Conservation (phyloP, 2,329 filamentous ascomycete species). For the Grosmannia clavigera region DNA sequence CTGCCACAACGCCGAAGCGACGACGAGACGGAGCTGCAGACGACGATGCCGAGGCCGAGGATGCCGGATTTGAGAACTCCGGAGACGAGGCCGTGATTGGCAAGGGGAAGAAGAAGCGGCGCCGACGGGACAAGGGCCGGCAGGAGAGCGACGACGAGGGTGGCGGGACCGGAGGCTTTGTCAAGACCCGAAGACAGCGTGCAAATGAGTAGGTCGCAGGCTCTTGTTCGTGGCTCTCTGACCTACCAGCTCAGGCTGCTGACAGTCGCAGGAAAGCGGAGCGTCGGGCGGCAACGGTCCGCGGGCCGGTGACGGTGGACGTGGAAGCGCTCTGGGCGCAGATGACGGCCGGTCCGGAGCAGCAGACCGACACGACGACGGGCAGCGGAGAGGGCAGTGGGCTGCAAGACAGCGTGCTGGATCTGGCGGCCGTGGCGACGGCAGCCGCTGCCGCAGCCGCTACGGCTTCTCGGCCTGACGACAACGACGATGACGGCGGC, state of each 20-base stretch:
- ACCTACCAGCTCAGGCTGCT: neutral
- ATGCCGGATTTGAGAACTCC: slow-evolving; percentile 50
- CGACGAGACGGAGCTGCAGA: neutral
- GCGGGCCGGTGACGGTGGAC: slow-evolving; percentile 53
- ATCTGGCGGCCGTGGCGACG: slow-evolving; percentile 12
- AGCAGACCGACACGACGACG: neutral
- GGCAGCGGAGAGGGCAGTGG: neutral
- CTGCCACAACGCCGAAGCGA: neutral
- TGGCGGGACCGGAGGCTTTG: slow-evolving; percentile 46
- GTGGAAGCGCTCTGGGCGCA: slow-evolving; percentile 59
- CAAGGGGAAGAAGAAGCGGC: slow-evolving; percentile 38
- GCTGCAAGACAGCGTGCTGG: neutral
- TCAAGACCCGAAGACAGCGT: slow-evolving; percentile 62
- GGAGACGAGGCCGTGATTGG: slow-evolving; percentile 61
- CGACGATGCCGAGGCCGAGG: slow-evolving; percentile 23
- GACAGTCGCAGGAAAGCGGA: slow-evolving; percentile 38
- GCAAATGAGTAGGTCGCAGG: slow-evolving; percentile 41
- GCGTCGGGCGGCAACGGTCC: slow-evolving; percentile 35
- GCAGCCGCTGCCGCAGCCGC: neutral
- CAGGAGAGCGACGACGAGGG: slow-evolving; percentile 36
- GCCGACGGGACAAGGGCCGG: slow-evolving; percentile 24
- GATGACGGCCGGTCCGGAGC: slow-evolving; percentile 31
- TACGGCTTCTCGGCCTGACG: neutral
- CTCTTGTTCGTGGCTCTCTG: neutral
- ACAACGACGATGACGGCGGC: neutral